Conservation (phyloP, 176 grass and related monocot species). For the Bromus sterilis region DNA sequence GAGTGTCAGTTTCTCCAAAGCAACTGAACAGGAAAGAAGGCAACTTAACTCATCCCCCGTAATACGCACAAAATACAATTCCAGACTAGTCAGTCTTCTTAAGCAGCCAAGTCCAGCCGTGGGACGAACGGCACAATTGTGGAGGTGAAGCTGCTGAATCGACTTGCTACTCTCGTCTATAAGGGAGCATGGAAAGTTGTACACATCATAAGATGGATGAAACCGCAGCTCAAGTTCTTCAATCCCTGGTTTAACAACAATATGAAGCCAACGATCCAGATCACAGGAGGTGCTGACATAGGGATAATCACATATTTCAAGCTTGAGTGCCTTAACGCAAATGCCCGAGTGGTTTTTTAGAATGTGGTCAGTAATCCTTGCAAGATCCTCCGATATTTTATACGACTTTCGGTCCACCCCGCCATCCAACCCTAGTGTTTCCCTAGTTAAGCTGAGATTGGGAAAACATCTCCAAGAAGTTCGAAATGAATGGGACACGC, state of each 20-base stretch:
- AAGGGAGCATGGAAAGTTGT: background rate
- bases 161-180: background rate
- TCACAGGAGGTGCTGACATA: background rate
- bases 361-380: background rate
- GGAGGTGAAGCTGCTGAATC: background rate
- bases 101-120: background rate
- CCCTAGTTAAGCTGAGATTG: background rate
- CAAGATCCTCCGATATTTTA: background rate
- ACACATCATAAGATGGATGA: too few relatives aligned
- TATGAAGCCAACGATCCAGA: background rate
- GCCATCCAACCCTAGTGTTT: background rate
- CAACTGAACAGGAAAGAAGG: background rate
- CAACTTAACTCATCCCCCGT: background rate
- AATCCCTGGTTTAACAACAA: background rate
- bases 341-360: background rate
- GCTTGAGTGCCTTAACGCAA: background rate
- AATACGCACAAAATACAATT: background rate
- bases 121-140: background rate
- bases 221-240: too few relatives aligned
- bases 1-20: background rate
- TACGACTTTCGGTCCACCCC: background rate
- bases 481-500: background rate
- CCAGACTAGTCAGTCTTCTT: background rate
- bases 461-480: background rate
- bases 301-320: background rate